A percentile compares a stretch with the other conserved stretches of the same genome.
Evolutionary conservation across 768 basidiomycete species (phyloP).

Genomic region (Lactarius vividus): DNA sequence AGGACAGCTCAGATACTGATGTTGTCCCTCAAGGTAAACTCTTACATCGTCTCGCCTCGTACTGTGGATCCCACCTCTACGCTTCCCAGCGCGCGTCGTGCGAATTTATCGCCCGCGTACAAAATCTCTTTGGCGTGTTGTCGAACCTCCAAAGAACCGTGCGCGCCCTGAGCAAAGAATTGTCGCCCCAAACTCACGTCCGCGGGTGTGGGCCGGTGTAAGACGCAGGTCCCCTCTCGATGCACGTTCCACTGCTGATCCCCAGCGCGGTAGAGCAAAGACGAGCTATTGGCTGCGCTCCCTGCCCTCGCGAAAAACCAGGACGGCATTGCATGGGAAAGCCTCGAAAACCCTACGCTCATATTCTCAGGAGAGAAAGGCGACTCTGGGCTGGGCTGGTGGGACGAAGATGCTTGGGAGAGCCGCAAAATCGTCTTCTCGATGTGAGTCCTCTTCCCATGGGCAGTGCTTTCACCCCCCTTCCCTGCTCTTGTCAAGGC

Average conservation of each 20-base stretch:
- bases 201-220: slow-evolving; percentile 24
- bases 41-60: not conserved
- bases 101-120: not conserved
- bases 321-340: slow-evolving; percentile 12
- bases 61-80: not conserved
- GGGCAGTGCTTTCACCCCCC: not conserved
- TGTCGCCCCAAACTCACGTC: not conserved
- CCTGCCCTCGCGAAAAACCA: slow-evolving; percentile 14
- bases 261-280: slow-evolving; percentile 5
- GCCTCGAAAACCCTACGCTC: slow-evolving; percentile 5
- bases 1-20: not conserved
- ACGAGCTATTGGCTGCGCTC: slow-evolving; percentile 19
- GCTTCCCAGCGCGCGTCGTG: not conserved
- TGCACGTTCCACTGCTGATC: not conserved
- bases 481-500: not conserved
- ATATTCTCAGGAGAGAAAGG: slow-evolving; percentile 11
- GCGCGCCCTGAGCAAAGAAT: not conserved
- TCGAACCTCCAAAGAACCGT: not conserved
- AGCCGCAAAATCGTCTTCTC: slow-evolving; percentile 19
- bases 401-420: slow-evolving; percentile 23
- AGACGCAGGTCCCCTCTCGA: not conserved
- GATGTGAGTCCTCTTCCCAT: slow-evolving; percentile 10
- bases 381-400: slow-evolving; percentile 18
- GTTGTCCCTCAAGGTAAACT: not conserved
- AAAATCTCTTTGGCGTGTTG: slow-evolving; percentile 16